Evolutionary conservation across 2,329 filamentous ascomycete species (phyloP).

Genomic region (Diaporthe humulicola): DNA sequence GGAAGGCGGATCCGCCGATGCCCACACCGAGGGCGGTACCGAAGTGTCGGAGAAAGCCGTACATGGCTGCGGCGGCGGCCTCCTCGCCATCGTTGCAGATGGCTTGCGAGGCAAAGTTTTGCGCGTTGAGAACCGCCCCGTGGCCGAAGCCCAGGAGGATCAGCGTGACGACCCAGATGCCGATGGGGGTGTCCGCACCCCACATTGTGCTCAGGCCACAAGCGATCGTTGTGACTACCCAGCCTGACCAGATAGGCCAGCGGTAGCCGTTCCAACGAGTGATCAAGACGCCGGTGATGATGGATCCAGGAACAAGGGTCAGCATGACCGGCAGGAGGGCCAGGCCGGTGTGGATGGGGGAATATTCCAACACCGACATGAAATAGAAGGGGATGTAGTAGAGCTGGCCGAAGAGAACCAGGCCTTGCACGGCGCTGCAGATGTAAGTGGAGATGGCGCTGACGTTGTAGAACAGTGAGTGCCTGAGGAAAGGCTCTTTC

Average conservation of each 20-base stretch:
- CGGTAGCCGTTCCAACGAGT: slow-evolving; percentile 52
- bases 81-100: slow-evolving; percentile 53
- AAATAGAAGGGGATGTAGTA: slow-evolving; percentile 56
- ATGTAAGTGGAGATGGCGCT: slow-evolving; percentile 49
- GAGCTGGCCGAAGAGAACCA: slow-evolving; percentile 50
- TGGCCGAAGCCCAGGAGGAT: slow-evolving; percentile 53
- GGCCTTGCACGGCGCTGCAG: slow-evolving; percentile 50
- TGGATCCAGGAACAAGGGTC: slow-evolving; percentile 49
- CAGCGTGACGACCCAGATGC: slow-evolving; percentile 52
- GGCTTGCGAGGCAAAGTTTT: slow-evolving; percentile 56
- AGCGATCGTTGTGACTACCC: slow-evolving; percentile 47
- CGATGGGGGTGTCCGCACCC: slow-evolving; percentile 46
- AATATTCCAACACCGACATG: slow-evolving; percentile 50
- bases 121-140: slow-evolving; percentile 55
- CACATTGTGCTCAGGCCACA: slow-evolving; percentile 46
- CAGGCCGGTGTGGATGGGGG: slow-evolving; percentile 50
- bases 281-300: slow-evolving; percentile 49
- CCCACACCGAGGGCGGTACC: slow-evolving; percentile 58
- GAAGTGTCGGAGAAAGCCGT: slow-evolving; percentile 56
- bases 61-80: slow-evolving; percentile 55
- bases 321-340: slow-evolving; percentile 52
- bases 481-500: slow-evolving; percentile 49
- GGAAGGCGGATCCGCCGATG: slow-evolving; percentile 56
- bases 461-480: slow-evolving; percentile 47
- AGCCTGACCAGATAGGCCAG: slow-evolving; percentile 55